These are phyloP conservation scores for Hibiscus tridactylites DNA, from an alignment of 345 rosid genomes.

Conservation along the genomic window DNA sequence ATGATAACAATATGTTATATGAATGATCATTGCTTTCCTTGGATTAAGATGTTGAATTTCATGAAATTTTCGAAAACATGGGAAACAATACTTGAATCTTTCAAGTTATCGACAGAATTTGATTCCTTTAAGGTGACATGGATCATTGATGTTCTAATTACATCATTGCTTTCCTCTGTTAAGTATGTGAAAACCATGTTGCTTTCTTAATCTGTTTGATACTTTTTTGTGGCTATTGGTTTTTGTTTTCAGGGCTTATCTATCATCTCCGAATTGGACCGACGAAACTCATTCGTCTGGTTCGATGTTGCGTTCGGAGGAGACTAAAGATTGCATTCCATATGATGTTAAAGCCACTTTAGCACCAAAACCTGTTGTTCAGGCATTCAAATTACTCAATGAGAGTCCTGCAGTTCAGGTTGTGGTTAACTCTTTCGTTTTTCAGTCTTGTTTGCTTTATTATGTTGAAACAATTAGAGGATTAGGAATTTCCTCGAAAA, in stretches of 20 bases:
- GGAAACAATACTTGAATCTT: neutral
- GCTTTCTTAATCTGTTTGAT: too few species aligned
- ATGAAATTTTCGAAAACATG: neutral
- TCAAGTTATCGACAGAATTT: neutral
- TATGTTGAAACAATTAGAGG: too few species aligned
- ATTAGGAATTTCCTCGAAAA: too few species aligned
- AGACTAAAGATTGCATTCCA: conserved; percentile 13
- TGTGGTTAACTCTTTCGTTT: neutral
- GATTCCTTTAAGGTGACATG: neutral
- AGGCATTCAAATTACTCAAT: conserved; percentile 49
- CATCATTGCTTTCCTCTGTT: neutral
- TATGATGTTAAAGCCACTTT: conserved; percentile 19
- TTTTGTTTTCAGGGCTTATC: neutral
- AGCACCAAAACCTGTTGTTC: conserved; percentile 40
- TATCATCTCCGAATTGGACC: neutral
- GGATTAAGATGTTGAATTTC: neutral
- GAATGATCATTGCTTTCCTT: neutral
- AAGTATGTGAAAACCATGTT: too few species aligned
- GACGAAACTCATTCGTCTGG: neutral
- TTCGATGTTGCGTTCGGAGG: neutral
- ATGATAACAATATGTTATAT: neutral
- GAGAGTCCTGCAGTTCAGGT: conserved; percentile 62
- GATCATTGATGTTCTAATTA: neutral
- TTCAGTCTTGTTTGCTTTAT: neutral
- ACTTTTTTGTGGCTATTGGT: neutral